Base-by-base conservation (phyloP, 2,329 filamentous ascomycete genomes). In the Ramularia collo-cygni region DNA sequence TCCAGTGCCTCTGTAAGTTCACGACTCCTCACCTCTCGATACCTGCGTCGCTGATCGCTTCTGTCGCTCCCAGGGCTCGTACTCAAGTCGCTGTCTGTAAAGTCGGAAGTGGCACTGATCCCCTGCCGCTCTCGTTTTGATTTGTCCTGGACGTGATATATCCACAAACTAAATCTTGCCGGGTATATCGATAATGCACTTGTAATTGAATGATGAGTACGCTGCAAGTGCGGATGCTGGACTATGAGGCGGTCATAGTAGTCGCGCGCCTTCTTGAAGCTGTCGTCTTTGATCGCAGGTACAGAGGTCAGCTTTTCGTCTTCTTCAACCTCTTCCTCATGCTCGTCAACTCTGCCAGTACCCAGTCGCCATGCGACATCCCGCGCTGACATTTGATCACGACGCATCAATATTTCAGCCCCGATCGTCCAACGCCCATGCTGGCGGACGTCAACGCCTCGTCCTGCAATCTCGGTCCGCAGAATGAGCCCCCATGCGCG, bases 171-270 rank as follows among this genome's bases (percentile, higher is more conserved):
- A 52, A 90, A 81, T 66, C 94, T 75, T 10, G 83, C 83, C 10
- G 85, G 80, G 65, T 87, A 89, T 59, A 95, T 94, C 45, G 86
- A 79, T 27, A 84, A 58, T 8, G 85, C 79, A 48, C 77, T 83
- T 29, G 81, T 64, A 3, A 70, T 65, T 7, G 46, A 40, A 36
- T 76, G 65, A 1, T 79, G 77, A 4, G 72, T 69, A 44, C 70
- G 69, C 53, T 76, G 71, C 52, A 80, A 76, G 67, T 83, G 81
- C 5, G 86, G 81, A 61, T 89, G 75, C 56, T 87, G 81, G 50
- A 87, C 71, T 36, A 90, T 83, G 44, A 95, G 70, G 18, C 74
- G 75, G 49, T 90, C 82, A 57, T 92, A 88, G 63, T 90, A 95
- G 3, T 74, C 66, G 45, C 72, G 75, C 8, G 76, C 79, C 34